phyloP scores from a whole-genome alignment of 1,139 yeast genomes.

The Nakaseomyces kungkrabaensis region DNA sequence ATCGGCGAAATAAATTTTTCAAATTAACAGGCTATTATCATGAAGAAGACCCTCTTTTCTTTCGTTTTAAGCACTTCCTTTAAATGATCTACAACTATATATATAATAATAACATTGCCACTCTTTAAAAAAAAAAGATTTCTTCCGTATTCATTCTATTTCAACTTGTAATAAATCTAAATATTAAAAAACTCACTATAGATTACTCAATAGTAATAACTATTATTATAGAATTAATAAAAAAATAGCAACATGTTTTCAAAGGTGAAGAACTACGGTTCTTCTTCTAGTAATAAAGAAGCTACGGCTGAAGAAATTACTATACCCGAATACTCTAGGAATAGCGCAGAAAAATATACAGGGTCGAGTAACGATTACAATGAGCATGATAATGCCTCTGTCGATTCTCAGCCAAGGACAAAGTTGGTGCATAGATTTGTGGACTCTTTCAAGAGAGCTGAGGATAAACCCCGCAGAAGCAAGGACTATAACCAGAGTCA shows the following conservation, averaged over 20 bases:
- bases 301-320: not conserved
- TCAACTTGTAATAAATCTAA: not conserved
- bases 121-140: not conserved
- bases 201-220: not conserved
- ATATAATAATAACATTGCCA: not conserved
- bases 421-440: slow-evolving; percentile 5
- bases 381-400: not conserved
- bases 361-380: not conserved
- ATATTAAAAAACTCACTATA: too few relatives aligned
- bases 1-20: not conserved
- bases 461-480: slow-evolving; percentile 1
- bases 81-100: not conserved
- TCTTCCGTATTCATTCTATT: not conserved
- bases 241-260: not conserved
- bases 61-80: not conserved
- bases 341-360: not conserved
- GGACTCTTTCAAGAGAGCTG: slow-evolving; percentile 13
- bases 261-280: slow-evolving; percentile 3
- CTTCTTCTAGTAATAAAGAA: not conserved
- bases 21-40: too few relatives aligned
- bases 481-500: not conserved
- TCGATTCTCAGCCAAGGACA: not conserved
- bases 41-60: not conserved
- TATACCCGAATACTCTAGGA: not conserved
- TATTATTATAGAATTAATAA: not conserved